A percentile compares a stretch with the other conserved stretches of the same genome.
Conservation (phyloP, 169 alveolate genomes). For the Eimeria necatrix region DNA sequence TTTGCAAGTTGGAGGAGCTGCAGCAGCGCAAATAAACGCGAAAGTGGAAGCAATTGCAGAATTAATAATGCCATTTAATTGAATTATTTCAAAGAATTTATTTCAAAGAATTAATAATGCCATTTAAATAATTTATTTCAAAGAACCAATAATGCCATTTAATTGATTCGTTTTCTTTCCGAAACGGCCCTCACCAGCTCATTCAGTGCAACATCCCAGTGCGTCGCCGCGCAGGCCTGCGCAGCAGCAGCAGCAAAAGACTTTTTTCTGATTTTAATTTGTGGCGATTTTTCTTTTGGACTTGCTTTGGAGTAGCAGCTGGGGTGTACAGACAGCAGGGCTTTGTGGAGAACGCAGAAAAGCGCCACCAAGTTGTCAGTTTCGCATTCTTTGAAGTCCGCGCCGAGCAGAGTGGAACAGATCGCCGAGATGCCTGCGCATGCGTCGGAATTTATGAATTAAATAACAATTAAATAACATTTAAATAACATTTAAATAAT, state of each 20-base stretch:
- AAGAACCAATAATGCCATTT: too few species aligned
- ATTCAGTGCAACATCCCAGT: neutral
- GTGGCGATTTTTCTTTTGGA: neutral
- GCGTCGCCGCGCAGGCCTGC: neutral
- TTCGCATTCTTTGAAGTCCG: neutral
- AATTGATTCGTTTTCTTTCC: too few species aligned
- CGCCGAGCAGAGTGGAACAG: neutral
- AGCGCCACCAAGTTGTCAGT: neutral
- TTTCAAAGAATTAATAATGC: too few species aligned
- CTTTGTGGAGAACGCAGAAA: constrained; percentile 3
- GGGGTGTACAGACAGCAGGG: neutral
- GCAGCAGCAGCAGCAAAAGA: neutral
- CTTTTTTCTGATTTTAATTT: neutral
- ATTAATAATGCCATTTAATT: too few species aligned
- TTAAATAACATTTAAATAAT: too few species aligned
- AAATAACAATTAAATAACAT: too few species aligned
- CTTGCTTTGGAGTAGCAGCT: neutral
- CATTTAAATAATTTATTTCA: too few species aligned
- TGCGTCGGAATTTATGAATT: neutral
- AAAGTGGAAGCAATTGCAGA: too few species aligned
- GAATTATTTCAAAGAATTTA: too few species aligned
- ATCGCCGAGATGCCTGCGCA: constrained; percentile 11
- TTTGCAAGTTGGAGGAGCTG: too few species aligned
- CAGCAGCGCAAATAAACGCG: too few species aligned
- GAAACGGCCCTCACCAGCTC: neutral